Conservation (phyloP, 148 eudicot species). For the Arctostaphylos glauca region DNA sequence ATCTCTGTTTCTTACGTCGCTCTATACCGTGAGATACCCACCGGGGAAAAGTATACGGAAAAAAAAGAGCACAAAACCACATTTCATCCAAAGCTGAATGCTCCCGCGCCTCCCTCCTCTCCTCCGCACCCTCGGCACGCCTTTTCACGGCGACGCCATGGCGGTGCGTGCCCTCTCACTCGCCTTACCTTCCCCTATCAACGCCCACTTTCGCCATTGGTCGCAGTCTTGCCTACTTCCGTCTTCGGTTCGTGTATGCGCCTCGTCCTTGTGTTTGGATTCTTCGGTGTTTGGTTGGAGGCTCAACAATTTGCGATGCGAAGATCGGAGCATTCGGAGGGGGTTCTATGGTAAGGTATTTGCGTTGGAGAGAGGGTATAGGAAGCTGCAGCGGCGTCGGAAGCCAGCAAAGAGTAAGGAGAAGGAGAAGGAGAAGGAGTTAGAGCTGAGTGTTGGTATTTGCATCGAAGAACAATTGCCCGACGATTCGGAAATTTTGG, state of each 20-base stretch:
- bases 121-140: conserved; percentile 25
- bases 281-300: conserved; percentile 16
- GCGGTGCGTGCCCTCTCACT: conserved; percentile 61
- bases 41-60: background rate
- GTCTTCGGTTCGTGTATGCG: background rate
- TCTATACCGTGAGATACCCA: background rate
- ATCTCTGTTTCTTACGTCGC: no score
- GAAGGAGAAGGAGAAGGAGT: conserved; percentile 37
- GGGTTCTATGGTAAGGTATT: conserved; percentile 25
- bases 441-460: conserved; percentile 70
- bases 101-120: conserved; percentile 34
- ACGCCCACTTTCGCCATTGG: conserved; percentile 11
- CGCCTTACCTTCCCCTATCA: conserved; percentile 33
- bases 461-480: conserved; percentile 85
- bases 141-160: conserved; percentile 26
- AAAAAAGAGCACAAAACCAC: background rate
- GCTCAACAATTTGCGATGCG: background rate
- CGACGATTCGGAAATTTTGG: conserved; percentile 78
- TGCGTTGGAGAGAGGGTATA: conserved; percentile 60
- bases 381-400: conserved; percentile 39
- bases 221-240: background rate
- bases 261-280: background rate
- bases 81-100: conserved; percentile 26
- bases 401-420: conserved; percentile 30
- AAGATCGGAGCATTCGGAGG: conserved; percentile 16